Base-by-base conservation (phyloP, 305 asterid genomes). In the Ruellia speciosa region DNA sequence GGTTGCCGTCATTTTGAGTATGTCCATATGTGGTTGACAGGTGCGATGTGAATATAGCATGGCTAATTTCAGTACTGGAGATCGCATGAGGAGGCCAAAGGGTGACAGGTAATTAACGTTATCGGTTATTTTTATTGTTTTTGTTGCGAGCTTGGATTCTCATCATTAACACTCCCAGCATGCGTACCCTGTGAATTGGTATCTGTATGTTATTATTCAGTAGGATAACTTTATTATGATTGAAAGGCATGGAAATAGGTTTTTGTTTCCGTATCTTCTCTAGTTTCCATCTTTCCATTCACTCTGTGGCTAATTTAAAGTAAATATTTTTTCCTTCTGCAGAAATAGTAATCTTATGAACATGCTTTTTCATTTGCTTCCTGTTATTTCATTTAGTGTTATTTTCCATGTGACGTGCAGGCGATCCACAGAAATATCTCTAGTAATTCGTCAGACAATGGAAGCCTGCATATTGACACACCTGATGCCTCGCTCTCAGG, bases 31-130 rank as follows among this genome's bases (percentile, higher is more conserved):
- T 50, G 55, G 49, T 67, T 74, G 15, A 53, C 56, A 90, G 97
- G 92, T 90, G 9, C 90, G 96, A 3, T 88, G 99, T 15, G 99
- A 88, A 75, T 92, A 92, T 71, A 84, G 96, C 80, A 92, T 92
- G 97, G 97, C 96, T 57, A 90, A 87, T 72, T 90, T 90, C 77
- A 87, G 97, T 64, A 83, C 96, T 10, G 99, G 99, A 58, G 97
- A 88, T 78, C 87, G 97, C 59, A 77, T 67, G 86, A 86, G 95
- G 68, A 86, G 77, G 71, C 94, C 94, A 46, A 92, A 92, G 81
- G 95, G 89, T 47, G 97, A 92, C 72, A 81, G 97, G 97, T 90
- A 79, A 62, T 46, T 48, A 52, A 35, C 31, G 59, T 52, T 41
- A 60, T 14, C 9, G 39, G 12, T 47, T 28, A 19, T 62, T 43